Base-by-base conservation (phyloP, 306 rosid species). In the Cicer cuneatum region DNA sequence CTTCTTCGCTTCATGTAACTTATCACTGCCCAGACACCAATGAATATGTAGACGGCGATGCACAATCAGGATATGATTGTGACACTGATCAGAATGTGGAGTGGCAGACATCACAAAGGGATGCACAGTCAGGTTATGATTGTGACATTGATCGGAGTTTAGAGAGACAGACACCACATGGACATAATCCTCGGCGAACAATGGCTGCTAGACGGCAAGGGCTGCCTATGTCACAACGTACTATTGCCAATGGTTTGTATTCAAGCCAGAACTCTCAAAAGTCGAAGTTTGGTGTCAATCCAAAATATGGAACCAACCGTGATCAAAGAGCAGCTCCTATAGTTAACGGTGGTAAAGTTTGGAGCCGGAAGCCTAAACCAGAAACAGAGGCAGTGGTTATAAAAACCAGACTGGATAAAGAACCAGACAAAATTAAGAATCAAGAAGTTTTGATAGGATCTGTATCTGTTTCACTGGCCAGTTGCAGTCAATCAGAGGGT, bases 381-480 rank as follows among this genome's bases (percentile, higher is more conserved):
- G 91, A 87, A 85, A 73, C 21, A 65, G 82, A 71, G 73, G 88
- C 79, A 37, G 80, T 68, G 71, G 76, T 81, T 72, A 75, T 79
- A 45, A 83, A 86, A 77, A 75, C 84, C 71, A 77, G 73, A 70
- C 80, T 70, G 66, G 85, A 69, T 74, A 81, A 79, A 71, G 93
- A 87, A 80, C 69, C 82, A 5, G 90, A 82, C 65, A 80, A 85
- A 78, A 62, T 62, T 15, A 91, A 88, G 73, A 90, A 81, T 59
- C 84, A 57, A 14, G 90, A 93, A 85, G 92, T 93, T 75, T 65
- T 94, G 81, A 94, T 94, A 74, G 98, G 98, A 74, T 94, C 98
- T 37, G 89, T 94, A 54, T 68, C 96, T 6, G 90, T 94, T 63
- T 73, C 87, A 42, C 88, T 94, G 42, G 83, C 86, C 73, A 84